A percentile compares a stretch with the other conserved stretches of the same genome.
These are phyloP conservation scores for Pseudopediastrum boryanum DNA, from an alignment of 139 green algal genomes.

Conservation along the genomic window DNA sequence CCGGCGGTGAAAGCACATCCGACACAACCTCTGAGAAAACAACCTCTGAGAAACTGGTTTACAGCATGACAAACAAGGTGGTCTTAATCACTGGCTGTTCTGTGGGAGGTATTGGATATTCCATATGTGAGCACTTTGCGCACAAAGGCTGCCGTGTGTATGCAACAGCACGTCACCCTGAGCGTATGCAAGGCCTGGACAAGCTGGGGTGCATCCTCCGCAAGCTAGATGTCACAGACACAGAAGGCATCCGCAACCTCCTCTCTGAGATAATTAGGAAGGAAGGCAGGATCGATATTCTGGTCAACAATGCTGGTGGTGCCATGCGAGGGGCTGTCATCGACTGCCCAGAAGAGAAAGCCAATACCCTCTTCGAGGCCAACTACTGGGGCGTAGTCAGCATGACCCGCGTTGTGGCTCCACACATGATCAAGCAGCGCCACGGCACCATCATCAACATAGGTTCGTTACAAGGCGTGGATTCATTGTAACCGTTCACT, in stretches of 20 bases:
- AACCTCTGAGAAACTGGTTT: too few species aligned
- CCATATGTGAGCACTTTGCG: conserved; percentile 14
- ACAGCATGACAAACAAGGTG: too few species aligned
- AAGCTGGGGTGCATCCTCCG: conserved; percentile 17
- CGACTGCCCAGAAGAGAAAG: not conserved
- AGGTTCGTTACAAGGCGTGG: too few species aligned
- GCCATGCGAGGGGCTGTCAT: not conserved
- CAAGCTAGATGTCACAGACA: conserved; percentile 25
- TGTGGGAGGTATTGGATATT: conserved; percentile 26
- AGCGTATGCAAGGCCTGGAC: conserved; percentile 9
- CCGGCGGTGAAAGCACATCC: too few species aligned
- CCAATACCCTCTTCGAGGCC: not conserved
- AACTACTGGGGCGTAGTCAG: conserved; percentile 34
- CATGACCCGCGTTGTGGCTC: conserved; percentile 23
- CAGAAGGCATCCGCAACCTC: not conserved
- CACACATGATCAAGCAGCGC: conserved; percentile 13
- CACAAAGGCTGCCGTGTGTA: conserved; percentile 18
- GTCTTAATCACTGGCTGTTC: conserved; percentile 33
- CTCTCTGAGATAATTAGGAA: not conserved
- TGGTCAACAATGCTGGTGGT: conserved; percentile 38
- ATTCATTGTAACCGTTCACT: too few species aligned
- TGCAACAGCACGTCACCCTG: conserved; percentile 16
- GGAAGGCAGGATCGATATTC: conserved; percentile 26
- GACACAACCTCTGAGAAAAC: too few species aligned
- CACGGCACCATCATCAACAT: conserved; percentile 33